Evolutionary conservation across 2,329 filamentous ascomycete species (phyloP).

Genomic region (Sporothrix luriei): DNA sequence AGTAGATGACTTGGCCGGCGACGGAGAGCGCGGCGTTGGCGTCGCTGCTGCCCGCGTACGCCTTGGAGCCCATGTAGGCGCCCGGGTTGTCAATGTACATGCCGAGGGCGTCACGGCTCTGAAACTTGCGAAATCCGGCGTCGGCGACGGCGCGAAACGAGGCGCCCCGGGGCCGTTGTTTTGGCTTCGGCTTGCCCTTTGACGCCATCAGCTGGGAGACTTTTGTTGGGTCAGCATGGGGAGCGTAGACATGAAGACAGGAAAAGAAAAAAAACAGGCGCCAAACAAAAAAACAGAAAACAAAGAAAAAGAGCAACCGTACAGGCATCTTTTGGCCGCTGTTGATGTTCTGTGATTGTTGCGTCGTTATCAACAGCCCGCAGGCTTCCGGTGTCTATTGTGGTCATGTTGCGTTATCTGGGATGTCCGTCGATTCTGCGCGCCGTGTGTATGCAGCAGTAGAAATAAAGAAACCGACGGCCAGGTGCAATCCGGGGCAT

Average conservation of each 20-base stretch:
- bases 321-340: constrained; percentile 16
- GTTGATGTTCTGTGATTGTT: neutral
- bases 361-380: constrained; percentile 11
- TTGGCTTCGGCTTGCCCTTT: constrained; percentile 46
- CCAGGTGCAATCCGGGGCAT: neutral
- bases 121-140: constrained; percentile 40
- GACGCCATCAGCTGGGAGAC: constrained; percentile 60
- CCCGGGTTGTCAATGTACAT: constrained; percentile 67
- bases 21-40: neutral
- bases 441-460: constrained; percentile 1
- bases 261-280: neutral
- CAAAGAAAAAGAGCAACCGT: neutral
- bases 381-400: constrained; percentile 17
- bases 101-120: constrained; percentile 62
- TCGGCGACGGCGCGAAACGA: constrained; percentile 28
- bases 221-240: neutral
- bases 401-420: neutral
- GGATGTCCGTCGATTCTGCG: neutral
- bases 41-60: neutral
- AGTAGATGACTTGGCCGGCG: constrained; percentile 61
- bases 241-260: neutral
- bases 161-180: constrained; percentile 34
- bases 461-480: constrained; percentile 9
- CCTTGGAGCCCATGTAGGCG: constrained; percentile 52
- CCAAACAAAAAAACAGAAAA: neutral